Percentiles rank a stretch among this genome's conserved stretches.
Evolutionary conservation across 2,329 filamentous ascomycete species (phyloP).

Genomic region (Colletotrichum nymphaeae): DNA sequence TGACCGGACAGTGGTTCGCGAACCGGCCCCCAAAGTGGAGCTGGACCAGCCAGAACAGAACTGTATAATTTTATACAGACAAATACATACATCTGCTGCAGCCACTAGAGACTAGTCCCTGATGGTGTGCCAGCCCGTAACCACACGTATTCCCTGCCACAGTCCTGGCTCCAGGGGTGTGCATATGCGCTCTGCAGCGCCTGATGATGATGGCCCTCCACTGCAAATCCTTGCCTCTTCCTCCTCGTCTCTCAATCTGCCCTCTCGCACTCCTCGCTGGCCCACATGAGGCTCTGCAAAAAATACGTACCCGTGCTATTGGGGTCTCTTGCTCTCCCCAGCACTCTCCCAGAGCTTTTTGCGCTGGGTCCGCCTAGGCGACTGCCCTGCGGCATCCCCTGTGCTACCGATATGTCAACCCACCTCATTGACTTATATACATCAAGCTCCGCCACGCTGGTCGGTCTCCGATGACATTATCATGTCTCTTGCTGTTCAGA

Average conservation of each 20-base stretch:
- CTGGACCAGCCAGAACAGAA: background rate
- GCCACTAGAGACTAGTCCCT: constrained; percentile 8
- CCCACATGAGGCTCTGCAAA: constrained; percentile 25
- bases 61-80: constrained; percentile 21
- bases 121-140: constrained; percentile 20
- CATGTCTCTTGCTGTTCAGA: background rate
- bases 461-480: constrained; percentile 9
- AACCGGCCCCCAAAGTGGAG: background rate
- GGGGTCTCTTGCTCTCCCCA: constrained; percentile 12
- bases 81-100: constrained; percentile 2
- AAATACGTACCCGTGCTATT: constrained; percentile 13
- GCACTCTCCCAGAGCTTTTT: background rate
- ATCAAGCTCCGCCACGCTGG: constrained; percentile 14
- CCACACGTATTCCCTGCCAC: constrained; percentile 14
- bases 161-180: constrained; percentile 20
- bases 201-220: constrained; percentile 10
- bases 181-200: constrained; percentile 21
- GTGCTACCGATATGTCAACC: background rate
- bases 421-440: constrained; percentile 24
- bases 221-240: constrained; percentile 29
- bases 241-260: constrained; percentile 16
- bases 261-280: background rate
- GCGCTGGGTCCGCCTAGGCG: constrained; percentile 4
- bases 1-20: constrained; percentile 5
- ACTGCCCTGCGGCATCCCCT: constrained; percentile 14